Evolutionary conservation across 805 yeast species (phyloP), one percentile per base, ranked within the genome.

Genomic region (Barnettozyma sp.): DNA sequence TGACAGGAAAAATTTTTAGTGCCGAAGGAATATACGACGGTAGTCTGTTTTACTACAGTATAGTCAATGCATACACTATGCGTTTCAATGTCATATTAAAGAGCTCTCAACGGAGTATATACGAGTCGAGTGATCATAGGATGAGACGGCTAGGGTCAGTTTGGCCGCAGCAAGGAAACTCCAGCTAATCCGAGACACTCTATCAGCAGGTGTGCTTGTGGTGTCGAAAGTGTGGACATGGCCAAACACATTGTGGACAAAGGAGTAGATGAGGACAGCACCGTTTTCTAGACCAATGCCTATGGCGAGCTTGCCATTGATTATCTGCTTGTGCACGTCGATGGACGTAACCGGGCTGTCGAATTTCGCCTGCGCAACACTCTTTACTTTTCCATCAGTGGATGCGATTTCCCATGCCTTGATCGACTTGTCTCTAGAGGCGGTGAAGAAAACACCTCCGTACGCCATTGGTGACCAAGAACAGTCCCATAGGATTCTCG

Each of bases 401-500:
- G 29, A 21, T 10, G 13, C 12, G 8, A 74, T 57, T 32, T 60
- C 60, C 96, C 96, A 88, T 13, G 78, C 62, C 51, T 82, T 84
- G 33, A 88, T 55, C 3, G 76, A 70, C 51, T 79, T 82, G 56
- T 92, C 98, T 56, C 98, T 74, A 3, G 95, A 80, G 0, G 81
- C 94, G 0, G 97, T 88, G 12, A 83, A 68, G 51, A 90, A 88
- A n/a, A 56, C 55, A n/a, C 46, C 33, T 7, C 65, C 69, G 33
- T 52, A 53, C 4, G 50, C 62, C n/a, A 50, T 41, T 5, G 87
- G 85, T 1, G 78, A 63, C 95, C 97, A 92, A 25, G 82, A 73
- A 54, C 90, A 79, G 61, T 92, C 97, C 98, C 98, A 94, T 28
- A 92, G 75, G 49, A 92, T 90, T 58, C 97, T 75, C 2, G 81